Evolutionary conservation across 306 rosid species (phyloP), one percentile per base, ranked within the genome.

Genomic region (Mucuna pruriens): DNA sequence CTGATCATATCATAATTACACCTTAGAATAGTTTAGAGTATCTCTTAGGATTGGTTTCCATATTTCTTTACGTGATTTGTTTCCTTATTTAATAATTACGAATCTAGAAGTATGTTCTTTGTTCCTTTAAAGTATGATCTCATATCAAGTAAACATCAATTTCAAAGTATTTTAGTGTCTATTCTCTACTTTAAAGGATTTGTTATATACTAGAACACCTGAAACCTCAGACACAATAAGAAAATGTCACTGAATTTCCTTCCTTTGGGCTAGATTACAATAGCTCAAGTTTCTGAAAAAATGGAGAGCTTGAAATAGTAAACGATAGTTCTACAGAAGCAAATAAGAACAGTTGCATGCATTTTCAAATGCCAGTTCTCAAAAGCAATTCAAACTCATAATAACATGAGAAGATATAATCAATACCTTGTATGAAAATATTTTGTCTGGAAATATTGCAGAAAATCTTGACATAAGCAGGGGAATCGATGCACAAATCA

Each of bases 401-500:
- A 60, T 51, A 62, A 71, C 63, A 52, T 60, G 52, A 52, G 77
- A 76, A 69, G 71, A 57, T 65, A 85, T 68, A 75, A 60, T 39
- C 22, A 81, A 78, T 79, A 93, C 99, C 98, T 93, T 92, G 82
- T 85, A 89, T 40, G 92, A 93, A 83, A 87, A 91, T 84, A 64
- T 81, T 89, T 87, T 89, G 81, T 95, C 98, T 7, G 98, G 94
- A 88, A 95, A 93, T 76, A 91, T 81, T 82, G 95, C 87, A 77
- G 94, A 85, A 84, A 78, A 89, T 88, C 97, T 91, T 85, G 98
- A 88, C 99, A 95, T 86, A 55, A 95, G 97, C 71, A 91, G 85
- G 55, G 98, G 97, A 82, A 95, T 82, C 91, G 91, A 90, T 29
- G 99, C 97, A 87, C 99, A 93, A 52, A 93, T 85, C 89, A 93